Evolutionary conservation across 768 basidiomycete species (phyloP), one percentile per base, ranked within the genome.

Genomic region (Termitomyces sp.): DNA sequence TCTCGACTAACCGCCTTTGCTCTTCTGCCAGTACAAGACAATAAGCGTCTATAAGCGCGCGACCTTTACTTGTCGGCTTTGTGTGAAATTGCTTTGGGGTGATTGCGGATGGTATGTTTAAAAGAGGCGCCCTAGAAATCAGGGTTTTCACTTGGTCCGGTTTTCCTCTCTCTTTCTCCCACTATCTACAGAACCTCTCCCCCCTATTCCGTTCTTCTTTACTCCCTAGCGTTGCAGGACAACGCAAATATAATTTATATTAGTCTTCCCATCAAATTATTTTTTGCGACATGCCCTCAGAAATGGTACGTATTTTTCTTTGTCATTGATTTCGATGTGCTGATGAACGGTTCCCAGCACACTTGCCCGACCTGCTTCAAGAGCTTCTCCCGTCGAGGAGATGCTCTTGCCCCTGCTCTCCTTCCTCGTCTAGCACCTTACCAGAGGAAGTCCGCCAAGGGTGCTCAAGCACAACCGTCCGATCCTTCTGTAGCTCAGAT

Each of bases 371-470:
- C 68, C 53, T 89, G 86, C 71, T 27, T 45, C 5, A 85, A 80
- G 62, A 53, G 64, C 32, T 88, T 89, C 64, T 63, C 68, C 4
- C 81, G 86, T 46, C 82, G 79, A 67, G 81, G 81, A 22, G 88
- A 75, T 47, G 58, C 63, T 33, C 64, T 71, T 30, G 74, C 69
- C 39, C 70, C 69, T 14, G 62, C 65, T 13, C 61, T 70, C 46
- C 62, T 69, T 33, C 65, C 52, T 32, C 51, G 56, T 30, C 27
- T 39, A 12, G 54, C 54, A 33, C 57, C 61, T 22, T 56, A 51
- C 30, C 53, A 56, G 43, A 57, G 36, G 36, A 37, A 56, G 33
- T 48, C 45, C 16, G 2, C 20, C 30, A 39, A 52, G 37, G 18
- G 26, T 39, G 18, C 9, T 27, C 32, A 36, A 36, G 53, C 26